Evolutionary conservation across 1,139 yeast genomes (phyloP), one percentile per base, ranked within the genome.

Genomic region (Meyerozyma guilliermondii): DNA sequence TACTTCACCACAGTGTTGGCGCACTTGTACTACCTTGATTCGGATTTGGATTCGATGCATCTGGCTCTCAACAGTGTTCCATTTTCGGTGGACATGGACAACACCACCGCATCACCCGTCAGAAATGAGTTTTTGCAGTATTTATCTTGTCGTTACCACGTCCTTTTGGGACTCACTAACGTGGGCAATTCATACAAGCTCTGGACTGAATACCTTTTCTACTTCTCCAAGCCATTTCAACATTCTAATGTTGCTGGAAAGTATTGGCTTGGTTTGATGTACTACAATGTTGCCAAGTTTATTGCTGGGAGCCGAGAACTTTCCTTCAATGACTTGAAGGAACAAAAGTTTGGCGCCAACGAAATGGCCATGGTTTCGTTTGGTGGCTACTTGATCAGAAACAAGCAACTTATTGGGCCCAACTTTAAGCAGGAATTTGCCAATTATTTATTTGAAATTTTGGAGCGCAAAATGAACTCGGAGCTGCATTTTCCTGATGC

Each of bases 241-340:
- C 65, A 63, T 46, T 60, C 71, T 6, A 66, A 68, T 39, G 63
- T 68, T 18, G 63, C 71, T 2, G 73, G 68, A 3, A 62, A 62
- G 41, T 54, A 60, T 42, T 72, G 78, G 78, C 54, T 67, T n/a
- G 68, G 62, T 23, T 52, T 63, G 29, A 49, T 70, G 36, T 62
- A 57, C 44, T 51, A 50, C 26, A 56, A 60, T 40, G 56, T 68
- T 28, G 57, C 68, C 10, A 39, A 46, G 16, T 44, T 50, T 11
- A 51, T 68, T 40, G 48, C 63, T 11, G 50, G 54, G 11, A 52
- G 55, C 24, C 66, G 66, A 22, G 49, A 51, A 4, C 29, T 53
- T 6, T 45, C 49, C 13, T 43, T 44, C 41, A 38, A 29, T 7
- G 62, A 60, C 40, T 45, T 67, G 7, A 45, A 48, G 17, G 43